phyloP scores from a whole-genome alignment of 129 eudicot species.

The Escallonia rubra region DNA sequence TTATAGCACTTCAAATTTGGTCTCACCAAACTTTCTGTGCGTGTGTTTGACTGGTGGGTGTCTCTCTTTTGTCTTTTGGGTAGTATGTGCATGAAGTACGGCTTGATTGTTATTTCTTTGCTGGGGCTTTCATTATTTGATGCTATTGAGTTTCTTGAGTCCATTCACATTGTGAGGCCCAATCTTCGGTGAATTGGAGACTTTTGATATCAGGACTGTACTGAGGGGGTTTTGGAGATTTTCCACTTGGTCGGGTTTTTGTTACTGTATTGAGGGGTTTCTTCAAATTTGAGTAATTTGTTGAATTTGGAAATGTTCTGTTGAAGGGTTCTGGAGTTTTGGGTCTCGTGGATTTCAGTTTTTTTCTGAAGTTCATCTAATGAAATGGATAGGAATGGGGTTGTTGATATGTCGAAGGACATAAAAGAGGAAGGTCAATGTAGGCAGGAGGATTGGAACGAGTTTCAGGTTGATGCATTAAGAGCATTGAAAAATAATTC shows the following conservation, averaged over 20 bases:
- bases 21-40: conserved; percentile 16
- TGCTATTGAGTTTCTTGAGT: neutral
- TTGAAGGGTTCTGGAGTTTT: conserved; percentile 10
- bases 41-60: conserved; percentile 22
- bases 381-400: conserved; percentile 53
- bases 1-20: neutral
- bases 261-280: neutral
- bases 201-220: neutral
- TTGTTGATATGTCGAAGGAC: conserved; percentile 4
- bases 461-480: conserved; percentile 4
- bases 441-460: conserved; percentile 7
- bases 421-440: conserved; percentile 14
- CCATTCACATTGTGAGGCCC: conserved; percentile 4
- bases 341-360: conserved; percentile 8
- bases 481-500: neutral
- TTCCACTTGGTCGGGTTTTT: conserved; percentile 21
- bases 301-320: conserved; percentile 13
- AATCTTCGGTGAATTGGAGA: conserved; percentile 2
- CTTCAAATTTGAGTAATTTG: conserved; percentile 14
- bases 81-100: conserved; percentile 2
- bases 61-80: neutral
- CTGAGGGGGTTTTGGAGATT: neutral
- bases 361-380: conserved; percentile 19
- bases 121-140: neutral
- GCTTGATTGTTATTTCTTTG: neutral